Conservation (phyloP, 306 rosid species). For the Vicia faba region DNA sequence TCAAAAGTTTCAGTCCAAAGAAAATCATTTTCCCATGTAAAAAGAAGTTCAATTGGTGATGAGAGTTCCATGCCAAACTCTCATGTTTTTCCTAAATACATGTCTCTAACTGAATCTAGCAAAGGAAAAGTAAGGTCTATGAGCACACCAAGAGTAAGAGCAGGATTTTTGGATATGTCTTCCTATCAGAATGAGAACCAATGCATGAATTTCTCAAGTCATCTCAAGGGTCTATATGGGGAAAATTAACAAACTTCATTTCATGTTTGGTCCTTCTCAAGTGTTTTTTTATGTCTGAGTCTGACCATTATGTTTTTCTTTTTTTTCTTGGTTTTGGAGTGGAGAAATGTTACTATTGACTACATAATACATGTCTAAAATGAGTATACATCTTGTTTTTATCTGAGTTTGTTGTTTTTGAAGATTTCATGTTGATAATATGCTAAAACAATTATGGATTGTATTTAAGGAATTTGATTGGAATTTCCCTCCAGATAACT, state of each 20-base stretch:
- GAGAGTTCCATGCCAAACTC: constrained; percentile 52
- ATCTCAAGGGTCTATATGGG: not conserved
- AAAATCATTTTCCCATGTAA: constrained; percentile 56
- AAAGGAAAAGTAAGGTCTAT: constrained; percentile 66
- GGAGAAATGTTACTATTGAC: constrained; percentile 16
- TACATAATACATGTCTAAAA: constrained; percentile 33
- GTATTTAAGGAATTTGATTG: constrained; percentile 21
- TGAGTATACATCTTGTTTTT: constrained; percentile 14
- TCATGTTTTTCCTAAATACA: constrained; percentile 55
- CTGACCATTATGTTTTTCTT: not conserved
- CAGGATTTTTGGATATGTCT: constrained; percentile 46
- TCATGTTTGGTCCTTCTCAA: constrained; percentile 18
- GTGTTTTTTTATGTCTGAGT: constrained; percentile 16
- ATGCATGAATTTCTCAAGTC: constrained; percentile 7
- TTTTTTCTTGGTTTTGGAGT: constrained; percentile 38
- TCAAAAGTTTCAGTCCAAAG: constrained; percentile 50
- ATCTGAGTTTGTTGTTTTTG: constrained; percentile 7
- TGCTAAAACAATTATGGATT: constrained; percentile 19
- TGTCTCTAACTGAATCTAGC: constrained; percentile 64
- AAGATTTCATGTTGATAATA: constrained; percentile 21
- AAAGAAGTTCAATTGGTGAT: constrained; percentile 44
- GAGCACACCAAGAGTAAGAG: constrained; percentile 71
- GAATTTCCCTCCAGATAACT: not conserved
- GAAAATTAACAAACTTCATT: constrained; percentile 7
- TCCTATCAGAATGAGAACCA: constrained; percentile 33